phyloP scores from a whole-genome alignment of 805 yeast species.

The Ogataea salicorniae region DNA sequence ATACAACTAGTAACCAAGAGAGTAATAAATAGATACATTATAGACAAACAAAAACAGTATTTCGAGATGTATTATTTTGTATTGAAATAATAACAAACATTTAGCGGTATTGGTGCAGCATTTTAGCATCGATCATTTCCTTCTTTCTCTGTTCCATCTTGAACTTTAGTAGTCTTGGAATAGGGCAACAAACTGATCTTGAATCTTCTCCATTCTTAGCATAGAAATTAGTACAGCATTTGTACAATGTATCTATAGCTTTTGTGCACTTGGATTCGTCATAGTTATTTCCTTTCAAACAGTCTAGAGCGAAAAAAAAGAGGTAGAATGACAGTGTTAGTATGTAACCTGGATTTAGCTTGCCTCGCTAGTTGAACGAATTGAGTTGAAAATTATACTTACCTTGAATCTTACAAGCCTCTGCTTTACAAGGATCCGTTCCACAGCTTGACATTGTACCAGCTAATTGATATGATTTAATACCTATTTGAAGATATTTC shows the following conservation, averaged over 20 bases:
- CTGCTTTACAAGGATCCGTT: slow-evolving; percentile 58
- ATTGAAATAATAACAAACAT: neutral
- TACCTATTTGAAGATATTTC: too few species aligned
- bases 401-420: slow-evolving; percentile 81
- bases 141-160: slow-evolving; percentile 61
- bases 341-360: neutral
- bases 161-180: slow-evolving; percentile 51
- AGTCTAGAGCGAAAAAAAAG: slow-evolving; percentile 37
- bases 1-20: neutral
- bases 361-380: neutral
- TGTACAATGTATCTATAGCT: slow-evolving; percentile 64
- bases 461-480: neutral
- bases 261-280: slow-evolving; percentile 72
- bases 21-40: too few species aligned
- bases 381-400: slow-evolving; percentile 20
- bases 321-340: neutral
- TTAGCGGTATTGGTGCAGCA: slow-evolving; percentile 17
- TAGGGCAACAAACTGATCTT: slow-evolving; percentile 74
- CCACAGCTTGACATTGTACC: neutral
- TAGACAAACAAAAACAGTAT: too few species aligned
- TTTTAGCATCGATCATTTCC: slow-evolving; percentile 55
- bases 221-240: slow-evolving; percentile 70
- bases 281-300: slow-evolving; percentile 56
- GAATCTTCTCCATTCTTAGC: slow-evolving; percentile 52
- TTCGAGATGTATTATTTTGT: neutral